Conservation (phyloP, 441 rosid genomes). For the Euphorbia schlechtendalii region DNA sequence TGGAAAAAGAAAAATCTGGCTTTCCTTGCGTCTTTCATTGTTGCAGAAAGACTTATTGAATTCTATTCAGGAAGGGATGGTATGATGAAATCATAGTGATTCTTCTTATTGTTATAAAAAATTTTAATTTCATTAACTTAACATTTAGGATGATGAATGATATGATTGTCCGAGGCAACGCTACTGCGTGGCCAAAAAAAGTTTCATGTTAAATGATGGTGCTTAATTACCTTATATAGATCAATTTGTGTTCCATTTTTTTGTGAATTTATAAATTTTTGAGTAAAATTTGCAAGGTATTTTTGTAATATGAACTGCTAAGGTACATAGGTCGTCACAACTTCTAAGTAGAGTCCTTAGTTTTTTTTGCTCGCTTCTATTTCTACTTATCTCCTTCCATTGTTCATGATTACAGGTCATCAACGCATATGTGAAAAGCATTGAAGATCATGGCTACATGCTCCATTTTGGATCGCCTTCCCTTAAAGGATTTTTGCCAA, state of each 20-base stretch:
- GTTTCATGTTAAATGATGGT: not conserved
- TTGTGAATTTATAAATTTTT: not conserved
- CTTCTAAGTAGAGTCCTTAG: not conserved
- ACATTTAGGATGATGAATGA: constrained; percentile 4
- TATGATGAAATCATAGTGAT: constrained; percentile 28
- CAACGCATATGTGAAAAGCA: constrained; percentile 68
- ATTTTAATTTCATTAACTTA: constrained; percentile 7
- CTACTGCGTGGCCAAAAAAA: not conserved
- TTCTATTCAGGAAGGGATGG: constrained; percentile 90
- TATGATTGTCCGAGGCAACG: not conserved
- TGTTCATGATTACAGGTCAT: constrained; percentile 49
- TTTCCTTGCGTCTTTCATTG: constrained; percentile 79
- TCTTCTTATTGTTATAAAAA: not conserved
- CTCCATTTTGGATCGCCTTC: constrained; percentile 87
- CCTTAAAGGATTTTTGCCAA: constrained; percentile 70
- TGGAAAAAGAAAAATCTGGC: constrained; percentile 81
- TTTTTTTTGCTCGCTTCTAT: not conserved
- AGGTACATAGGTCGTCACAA: not conserved
- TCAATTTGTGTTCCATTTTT: not conserved
- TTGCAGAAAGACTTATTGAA: constrained; percentile 78
- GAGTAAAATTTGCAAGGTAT: not conserved
- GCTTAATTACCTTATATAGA: not conserved
- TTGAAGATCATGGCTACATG: constrained; percentile 97
- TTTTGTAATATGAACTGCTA: not conserved
- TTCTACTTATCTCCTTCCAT: constrained; percentile 8